These are phyloP conservation scores for Leptodontidium sp. DNA, from an alignment of 2,329 filamentous ascomycete genomes.

Conservation along the genomic window DNA sequence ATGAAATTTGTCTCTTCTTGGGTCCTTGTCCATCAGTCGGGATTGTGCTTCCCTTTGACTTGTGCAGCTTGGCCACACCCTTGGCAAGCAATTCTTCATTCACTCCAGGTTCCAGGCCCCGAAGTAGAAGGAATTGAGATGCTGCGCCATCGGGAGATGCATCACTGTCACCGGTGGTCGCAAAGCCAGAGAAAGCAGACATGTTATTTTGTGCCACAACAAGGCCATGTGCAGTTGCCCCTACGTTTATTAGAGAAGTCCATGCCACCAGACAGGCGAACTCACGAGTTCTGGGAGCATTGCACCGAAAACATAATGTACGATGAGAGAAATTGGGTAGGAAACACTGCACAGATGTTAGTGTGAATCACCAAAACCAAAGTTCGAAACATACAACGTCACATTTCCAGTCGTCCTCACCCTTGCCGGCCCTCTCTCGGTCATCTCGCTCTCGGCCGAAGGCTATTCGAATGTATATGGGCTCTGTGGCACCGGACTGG, in stretches of 20 bases:
- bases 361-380: conserved; percentile 7
- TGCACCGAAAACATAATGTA: conserved; percentile 65
- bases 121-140: conserved; percentile 80
- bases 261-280: conserved; percentile 8
- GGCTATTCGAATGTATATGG: conserved; percentile 51
- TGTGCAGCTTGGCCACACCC: conserved; percentile 78
- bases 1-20: conserved; percentile 58
- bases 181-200: conserved; percentile 51
- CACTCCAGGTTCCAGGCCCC: conserved; percentile 73
- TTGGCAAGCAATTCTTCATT: conserved; percentile 77
- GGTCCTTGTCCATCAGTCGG: conserved; percentile 46
- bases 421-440: conserved; percentile 52
- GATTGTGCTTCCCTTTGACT: conserved; percentile 53
- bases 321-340: conserved; percentile 65
- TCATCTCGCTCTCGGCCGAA: conserved; percentile 62
- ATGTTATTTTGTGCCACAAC: conserved; percentile 49
- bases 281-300: conserved; percentile 60
- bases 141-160: conserved; percentile 55
- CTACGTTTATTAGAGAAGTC: conserved; percentile 42
- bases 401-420: conserved; percentile 65
- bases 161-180: conserved; percentile 63
- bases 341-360: conserved; percentile 54
- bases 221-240: conserved; percentile 45
- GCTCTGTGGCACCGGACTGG: conserved; percentile 52
- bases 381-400: conserved; percentile 52